Evolutionary conservation across 129 eudicot genomes (phyloP), one percentile per base, ranked within the genome.

Genomic region (Saussurea involucrata): DNA sequence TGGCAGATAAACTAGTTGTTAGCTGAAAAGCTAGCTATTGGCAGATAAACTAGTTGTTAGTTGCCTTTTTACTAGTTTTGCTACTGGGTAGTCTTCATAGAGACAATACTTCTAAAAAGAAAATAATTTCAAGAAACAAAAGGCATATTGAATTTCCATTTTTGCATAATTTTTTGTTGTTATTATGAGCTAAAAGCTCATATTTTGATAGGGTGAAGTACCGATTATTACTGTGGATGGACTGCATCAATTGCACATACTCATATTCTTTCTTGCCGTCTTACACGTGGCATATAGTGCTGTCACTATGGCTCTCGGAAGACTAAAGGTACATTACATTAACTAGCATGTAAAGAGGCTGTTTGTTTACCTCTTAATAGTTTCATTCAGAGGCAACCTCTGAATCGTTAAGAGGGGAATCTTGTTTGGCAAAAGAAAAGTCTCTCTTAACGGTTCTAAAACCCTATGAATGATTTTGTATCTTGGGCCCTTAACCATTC

Each of bases 241-340:
- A 36, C 78, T 91, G 83, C 98, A 94, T 81, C 97, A 94, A 73
- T 77, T 94, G 75, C 98, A 94, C 82, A 94, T 91, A 40, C 92
- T 94, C 73, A 89, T 94, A 85, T 94, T 94, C 83, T 86, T 94
- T 78, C 78, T 94, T 36, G 98, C 97, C 20, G 86, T 87, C 73
- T 65, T 91, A 61, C 98, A 94, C 49, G 96, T 94, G 24, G 29
- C 80, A 9, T 89, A 90, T 44, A 94, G 97, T 81, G 98, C 95
- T 66, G 28, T 83, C 22, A 94, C 97, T 33, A 94, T 94, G 96
- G 90, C 89, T 76, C 98, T 94, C 31, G 98, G 96, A 63, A 91
- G 85, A 73, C 85, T 89, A 60, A 91, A 94, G 92, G 97, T 94
- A 83, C 68, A 72, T 76, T 17, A 15, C 15, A 3, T 24, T 75